Conservation (phyloP, 2,329 filamentous ascomycete species). For the Coniochaeta sp. region DNA sequence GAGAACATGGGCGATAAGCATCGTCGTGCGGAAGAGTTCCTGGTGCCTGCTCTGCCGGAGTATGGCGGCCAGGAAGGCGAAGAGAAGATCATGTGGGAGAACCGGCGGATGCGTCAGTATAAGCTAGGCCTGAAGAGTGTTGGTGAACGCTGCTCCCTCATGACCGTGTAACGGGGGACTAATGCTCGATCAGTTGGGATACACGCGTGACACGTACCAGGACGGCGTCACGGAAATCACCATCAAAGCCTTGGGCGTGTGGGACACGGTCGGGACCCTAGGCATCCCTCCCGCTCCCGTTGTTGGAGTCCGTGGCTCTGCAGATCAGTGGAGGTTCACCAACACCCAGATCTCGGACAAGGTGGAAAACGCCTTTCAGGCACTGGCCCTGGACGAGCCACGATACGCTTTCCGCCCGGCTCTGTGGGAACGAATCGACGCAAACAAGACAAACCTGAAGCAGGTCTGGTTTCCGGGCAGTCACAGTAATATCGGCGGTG, state of each 20-base stretch:
- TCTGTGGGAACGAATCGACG: slow-evolving; percentile 28
- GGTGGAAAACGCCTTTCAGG: slow-evolving; percentile 41
- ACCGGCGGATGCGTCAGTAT: slow-evolving; percentile 24
- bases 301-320: slow-evolving; percentile 26
- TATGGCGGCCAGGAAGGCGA: slow-evolving; percentile 18
- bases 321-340: slow-evolving; percentile 29
- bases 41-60: slow-evolving; percentile 14
- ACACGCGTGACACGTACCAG: slow-evolving; percentile 27
- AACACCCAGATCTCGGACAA: slow-evolving; percentile 32
- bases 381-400: slow-evolving; percentile 40
- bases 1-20: slow-evolving; percentile 20
- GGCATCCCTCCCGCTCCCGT: slow-evolving; percentile 33
- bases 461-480: slow-evolving; percentile 52
- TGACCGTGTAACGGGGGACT: background rate
- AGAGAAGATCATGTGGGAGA: slow-evolving; percentile 23
- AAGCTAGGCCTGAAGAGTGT: slow-evolving; percentile 26
- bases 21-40: slow-evolving; percentile 13
- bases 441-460: slow-evolving; percentile 20
- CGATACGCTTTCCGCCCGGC: slow-evolving; percentile 31
- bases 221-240: slow-evolving; percentile 25
- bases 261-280: slow-evolving; percentile 40
- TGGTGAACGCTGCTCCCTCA: slow-evolving; percentile 1
- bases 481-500: slow-evolving; percentile 56
- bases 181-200: slow-evolving; percentile 12
- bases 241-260: slow-evolving; percentile 39